Percentiles rank a stretch among this genome's conserved stretches.
phyloP scores from a whole-genome alignment of 1,284 basidiomycete species.

The Erythrobasidium hasegawianum region DNA sequence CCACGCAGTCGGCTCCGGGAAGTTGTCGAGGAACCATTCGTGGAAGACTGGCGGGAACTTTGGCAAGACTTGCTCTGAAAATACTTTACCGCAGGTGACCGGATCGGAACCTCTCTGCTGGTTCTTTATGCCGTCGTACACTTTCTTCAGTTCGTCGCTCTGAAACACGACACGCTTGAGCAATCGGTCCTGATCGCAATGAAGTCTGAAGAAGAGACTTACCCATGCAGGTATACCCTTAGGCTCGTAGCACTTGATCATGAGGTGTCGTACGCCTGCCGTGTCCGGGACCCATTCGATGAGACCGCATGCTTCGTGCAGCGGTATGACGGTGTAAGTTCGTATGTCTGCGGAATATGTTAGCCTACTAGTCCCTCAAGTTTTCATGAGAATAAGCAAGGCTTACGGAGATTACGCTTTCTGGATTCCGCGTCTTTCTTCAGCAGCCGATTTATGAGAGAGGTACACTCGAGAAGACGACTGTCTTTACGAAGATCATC shows the following conservation, averaged over 20 bases:
- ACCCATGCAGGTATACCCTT: constrained; percentile 54
- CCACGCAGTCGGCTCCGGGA: constrained; percentile 96
- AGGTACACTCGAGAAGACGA: constrained; percentile 95
- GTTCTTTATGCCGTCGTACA: constrained; percentile 53
- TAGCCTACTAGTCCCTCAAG: neutral
- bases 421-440: constrained; percentile 77
- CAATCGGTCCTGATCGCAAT: too few relatives aligned
- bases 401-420: constrained; percentile 74
- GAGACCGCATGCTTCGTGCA: constrained; percentile 95
- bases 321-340: constrained; percentile 91
- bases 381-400: too few relatives aligned
- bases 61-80: constrained; percentile 59
- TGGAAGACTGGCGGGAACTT: constrained; percentile 85
- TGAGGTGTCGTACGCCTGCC: constrained; percentile 72
- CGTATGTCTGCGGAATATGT: constrained; percentile 74
- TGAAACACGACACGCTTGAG: too few relatives aligned
- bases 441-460: constrained; percentile 95
- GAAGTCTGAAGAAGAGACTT: too few relatives aligned
- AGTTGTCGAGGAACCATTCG: constrained; percentile 95
- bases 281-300: constrained; percentile 99
- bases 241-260: constrained; percentile 69
- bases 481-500: constrained; percentile 98
- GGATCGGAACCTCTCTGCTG: constrained; percentile 55
- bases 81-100: constrained; percentile 60
- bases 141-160: constrained; percentile 56